Percentiles rank a stretch among this genome's conserved stretches.
Conservation (phyloP, 2,329 filamentous ascomycete genomes). For the Orbilia brochopaga region DNA sequence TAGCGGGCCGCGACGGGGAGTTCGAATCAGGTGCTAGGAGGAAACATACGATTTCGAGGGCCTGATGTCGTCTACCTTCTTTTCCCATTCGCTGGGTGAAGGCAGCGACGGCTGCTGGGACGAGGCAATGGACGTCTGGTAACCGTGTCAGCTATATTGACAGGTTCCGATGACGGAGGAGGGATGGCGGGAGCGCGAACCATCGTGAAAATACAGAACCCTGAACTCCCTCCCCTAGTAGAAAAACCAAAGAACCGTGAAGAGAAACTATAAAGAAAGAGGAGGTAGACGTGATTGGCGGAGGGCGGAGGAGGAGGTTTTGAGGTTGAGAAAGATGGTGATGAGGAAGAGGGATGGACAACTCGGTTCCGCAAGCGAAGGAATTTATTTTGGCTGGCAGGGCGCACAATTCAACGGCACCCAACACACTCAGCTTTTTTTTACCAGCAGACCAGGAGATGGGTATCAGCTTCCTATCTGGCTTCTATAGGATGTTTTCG, state of each 20-base stretch:
- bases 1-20: constrained; percentile 57
- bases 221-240: constrained; percentile 14
- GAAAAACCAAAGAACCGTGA: neutral
- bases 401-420: constrained; percentile 5
- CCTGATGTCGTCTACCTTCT: constrained; percentile 81
- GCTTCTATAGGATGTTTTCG: too few relatives aligned
- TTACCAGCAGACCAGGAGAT: too few relatives aligned
- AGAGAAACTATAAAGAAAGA: neutral
- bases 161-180: constrained; percentile 50
- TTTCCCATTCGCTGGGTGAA: constrained; percentile 68
- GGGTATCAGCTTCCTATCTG: too few relatives aligned
- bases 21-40: constrained; percentile 5
- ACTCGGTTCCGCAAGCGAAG: neutral
- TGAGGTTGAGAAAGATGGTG: neutral
- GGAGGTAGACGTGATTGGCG: neutral
- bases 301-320: neutral
- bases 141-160: constrained; percentile 52
- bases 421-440: constrained; percentile 19
- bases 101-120: constrained; percentile 47
- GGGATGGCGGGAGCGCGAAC: constrained; percentile 48
- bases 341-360: neutral
- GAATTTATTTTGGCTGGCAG: constrained; percentile 4
- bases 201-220: constrained; percentile 34
- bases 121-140: constrained; percentile 52
- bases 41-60: constrained; percentile 83